Evolutionary conservation across 306 rosid species (phyloP).

Genomic region (Pyrus bretschneideri): DNA sequence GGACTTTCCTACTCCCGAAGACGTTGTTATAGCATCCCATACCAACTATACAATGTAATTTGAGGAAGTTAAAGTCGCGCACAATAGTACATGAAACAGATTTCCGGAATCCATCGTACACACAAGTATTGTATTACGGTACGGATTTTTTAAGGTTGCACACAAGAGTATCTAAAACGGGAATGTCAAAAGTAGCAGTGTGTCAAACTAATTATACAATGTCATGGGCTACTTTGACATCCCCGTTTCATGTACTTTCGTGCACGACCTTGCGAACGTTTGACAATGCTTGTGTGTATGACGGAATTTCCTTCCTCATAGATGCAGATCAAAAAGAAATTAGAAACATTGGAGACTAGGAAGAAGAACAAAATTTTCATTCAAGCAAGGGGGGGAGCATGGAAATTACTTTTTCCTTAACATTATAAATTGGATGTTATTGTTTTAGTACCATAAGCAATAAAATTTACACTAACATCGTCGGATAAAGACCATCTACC

Average conservation of each 20-base stretch:
- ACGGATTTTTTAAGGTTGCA: no score
- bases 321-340: neutral
- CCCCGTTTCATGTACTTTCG: neutral
- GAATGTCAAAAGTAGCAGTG: no score
- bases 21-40: no score
- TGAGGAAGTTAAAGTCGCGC: no score
- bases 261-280: neutral
- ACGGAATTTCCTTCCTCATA: neutral
- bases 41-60: no score
- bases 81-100: neutral
- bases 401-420: neutral
- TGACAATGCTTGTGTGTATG: neutral
- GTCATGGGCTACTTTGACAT: no score
- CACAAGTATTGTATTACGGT: no score
- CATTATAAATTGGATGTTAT: constrained; percentile 6
- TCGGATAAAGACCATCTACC: constrained; percentile 83
- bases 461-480: constrained; percentile 72
- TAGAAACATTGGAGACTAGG: neutral
- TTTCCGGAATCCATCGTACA: neutral
- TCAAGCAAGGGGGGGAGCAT: neutral
- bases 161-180: no score
- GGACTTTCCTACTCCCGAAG: no score
- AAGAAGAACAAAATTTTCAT: neutral
- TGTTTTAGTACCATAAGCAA: constrained; percentile 56
- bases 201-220: no score